phyloP scores from a whole-genome alignment of 768 basidiomycete genomes.

The Hygrophorus pudorinus region DNA sequence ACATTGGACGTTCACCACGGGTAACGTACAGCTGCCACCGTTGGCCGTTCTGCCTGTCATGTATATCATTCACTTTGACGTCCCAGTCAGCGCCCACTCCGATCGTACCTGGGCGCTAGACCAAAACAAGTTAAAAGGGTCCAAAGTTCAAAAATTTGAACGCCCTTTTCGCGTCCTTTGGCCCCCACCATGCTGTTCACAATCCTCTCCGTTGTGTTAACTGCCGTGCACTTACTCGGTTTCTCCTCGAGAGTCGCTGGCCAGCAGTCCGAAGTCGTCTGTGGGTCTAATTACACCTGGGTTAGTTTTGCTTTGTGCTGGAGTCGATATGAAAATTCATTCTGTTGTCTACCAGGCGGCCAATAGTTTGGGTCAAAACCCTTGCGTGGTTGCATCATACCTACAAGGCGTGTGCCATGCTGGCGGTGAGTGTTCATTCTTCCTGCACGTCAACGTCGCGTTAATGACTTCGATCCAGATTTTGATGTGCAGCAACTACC shows the following conservation, averaged over 20 bases:
- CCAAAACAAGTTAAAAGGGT: too few relatives aligned
- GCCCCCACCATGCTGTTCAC: not conserved
- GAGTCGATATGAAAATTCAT: not conserved
- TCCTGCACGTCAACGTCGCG: not conserved
- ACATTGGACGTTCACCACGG: too few relatives aligned
- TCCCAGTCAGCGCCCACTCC: too few relatives aligned
- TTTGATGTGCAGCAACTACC: constrained; percentile 19
- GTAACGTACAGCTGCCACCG: too few relatives aligned
- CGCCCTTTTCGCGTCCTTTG: not conserved
- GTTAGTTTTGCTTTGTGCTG: constrained; percentile 10
- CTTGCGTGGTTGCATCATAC: constrained; percentile 22
- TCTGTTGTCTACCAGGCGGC: constrained; percentile 3
- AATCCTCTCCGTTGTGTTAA: not conserved
- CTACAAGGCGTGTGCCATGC: constrained; percentile 21
- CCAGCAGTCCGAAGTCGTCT: constrained; percentile 1
- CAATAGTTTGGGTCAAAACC: constrained; percentile 22
- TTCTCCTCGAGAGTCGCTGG: not conserved
- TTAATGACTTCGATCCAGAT: constrained; percentile 12
- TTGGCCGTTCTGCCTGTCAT: too few relatives aligned
- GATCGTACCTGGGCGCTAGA: too few relatives aligned
- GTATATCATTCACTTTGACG: too few relatives aligned
- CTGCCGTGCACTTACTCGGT: not conserved
- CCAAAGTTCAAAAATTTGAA: too few relatives aligned
- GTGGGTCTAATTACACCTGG: constrained; percentile 6
- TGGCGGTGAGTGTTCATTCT: constrained; percentile 17